These are phyloP conservation scores for Curvularia hawaiiensis DNA, from an alignment of 2,329 filamentous ascomycete species.

Conservation along the genomic window DNA sequence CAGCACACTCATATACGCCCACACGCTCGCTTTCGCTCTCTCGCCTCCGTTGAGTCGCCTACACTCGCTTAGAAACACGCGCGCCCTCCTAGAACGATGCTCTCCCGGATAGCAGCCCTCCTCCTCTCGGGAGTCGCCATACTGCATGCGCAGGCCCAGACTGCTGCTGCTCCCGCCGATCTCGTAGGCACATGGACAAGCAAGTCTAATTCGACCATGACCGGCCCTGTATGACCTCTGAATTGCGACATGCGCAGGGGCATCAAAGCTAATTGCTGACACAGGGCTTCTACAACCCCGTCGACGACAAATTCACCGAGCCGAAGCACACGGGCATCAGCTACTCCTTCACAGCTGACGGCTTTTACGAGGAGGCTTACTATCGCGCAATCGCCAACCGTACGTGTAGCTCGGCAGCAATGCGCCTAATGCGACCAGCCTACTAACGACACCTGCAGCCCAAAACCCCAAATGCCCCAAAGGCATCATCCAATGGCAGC, in stretches of 20 bases:
- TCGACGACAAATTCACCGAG: slow-evolving; percentile 69
- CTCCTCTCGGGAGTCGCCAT: slow-evolving; percentile 47
- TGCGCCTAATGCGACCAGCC: neutral
- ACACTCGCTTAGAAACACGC: slow-evolving; percentile 18
- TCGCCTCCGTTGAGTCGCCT: slow-evolving; percentile 5
- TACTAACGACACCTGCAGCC: slow-evolving; percentile 52
- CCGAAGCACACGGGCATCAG: slow-evolving; percentile 70
- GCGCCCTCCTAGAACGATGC: slow-evolving; percentile 18
- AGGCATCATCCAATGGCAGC: slow-evolving; percentile 75
- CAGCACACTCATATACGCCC: slow-evolving; percentile 10
- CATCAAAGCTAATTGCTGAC: slow-evolving; percentile 19
- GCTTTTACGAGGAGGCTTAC: slow-evolving; percentile 71
- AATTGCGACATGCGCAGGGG: slow-evolving; percentile 9
- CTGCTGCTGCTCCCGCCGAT: slow-evolving; percentile 36
- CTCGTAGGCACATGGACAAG: slow-evolving; percentile 75
- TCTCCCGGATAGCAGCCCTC: slow-evolving; percentile 38
- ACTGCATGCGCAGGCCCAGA: slow-evolving; percentile 40
- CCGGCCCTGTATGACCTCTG: slow-evolving; percentile 63
- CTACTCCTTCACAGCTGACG: slow-evolving; percentile 73
- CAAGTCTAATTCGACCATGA: slow-evolving; percentile 71
- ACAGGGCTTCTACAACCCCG: slow-evolving; percentile 72
- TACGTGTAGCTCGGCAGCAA: slow-evolving; percentile 48
- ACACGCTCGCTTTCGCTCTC: slow-evolving; percentile 21
- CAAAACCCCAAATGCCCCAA: slow-evolving; percentile 64
- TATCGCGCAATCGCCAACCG: slow-evolving; percentile 73